Conservation (phyloP, 176 grass and related monocot genomes). For the Oryza nivara region DNA sequence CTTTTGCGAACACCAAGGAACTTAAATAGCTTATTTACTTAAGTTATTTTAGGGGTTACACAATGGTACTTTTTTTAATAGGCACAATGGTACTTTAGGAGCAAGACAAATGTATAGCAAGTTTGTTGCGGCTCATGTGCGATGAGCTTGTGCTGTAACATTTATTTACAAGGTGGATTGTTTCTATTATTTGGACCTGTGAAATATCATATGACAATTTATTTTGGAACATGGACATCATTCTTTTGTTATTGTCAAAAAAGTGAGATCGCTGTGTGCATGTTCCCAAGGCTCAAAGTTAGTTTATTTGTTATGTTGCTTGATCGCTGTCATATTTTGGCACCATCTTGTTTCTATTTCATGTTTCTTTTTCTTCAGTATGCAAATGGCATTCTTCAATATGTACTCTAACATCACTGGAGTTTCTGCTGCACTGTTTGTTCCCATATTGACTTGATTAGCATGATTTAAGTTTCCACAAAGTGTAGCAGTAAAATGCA, state of each 20-base stretch:
- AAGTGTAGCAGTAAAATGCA: background rate
- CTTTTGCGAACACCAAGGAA: conserved; percentile 8
- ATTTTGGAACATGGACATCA: conserved; percentile 1
- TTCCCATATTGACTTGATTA: conserved; percentile 11
- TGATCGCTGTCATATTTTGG: background rate
- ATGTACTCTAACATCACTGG: background rate
- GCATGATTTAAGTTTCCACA: conserved; percentile 1
- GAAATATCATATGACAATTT: background rate
- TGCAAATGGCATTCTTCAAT: background rate
- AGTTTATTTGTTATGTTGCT: background rate
- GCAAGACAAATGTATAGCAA: background rate
- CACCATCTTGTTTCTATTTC: background rate
- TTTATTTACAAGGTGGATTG: conserved; percentile 1
- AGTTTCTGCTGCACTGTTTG: background rate
- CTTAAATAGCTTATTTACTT: background rate
- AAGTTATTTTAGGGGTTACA: conserved; percentile 10
- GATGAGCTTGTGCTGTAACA: conserved; percentile 7
- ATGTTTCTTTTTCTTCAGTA: background rate
- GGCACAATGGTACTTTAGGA: background rate
- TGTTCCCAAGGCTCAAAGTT: background rate
- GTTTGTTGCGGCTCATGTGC: background rate
- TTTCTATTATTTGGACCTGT: background rate
- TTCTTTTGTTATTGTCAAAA: background rate
- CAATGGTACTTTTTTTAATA: background rate
- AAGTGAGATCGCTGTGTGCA: background rate